Evolutionary conservation across 73 alveolate genomes (phyloP).

Genomic region (Paramecium octaurelia): DNA sequence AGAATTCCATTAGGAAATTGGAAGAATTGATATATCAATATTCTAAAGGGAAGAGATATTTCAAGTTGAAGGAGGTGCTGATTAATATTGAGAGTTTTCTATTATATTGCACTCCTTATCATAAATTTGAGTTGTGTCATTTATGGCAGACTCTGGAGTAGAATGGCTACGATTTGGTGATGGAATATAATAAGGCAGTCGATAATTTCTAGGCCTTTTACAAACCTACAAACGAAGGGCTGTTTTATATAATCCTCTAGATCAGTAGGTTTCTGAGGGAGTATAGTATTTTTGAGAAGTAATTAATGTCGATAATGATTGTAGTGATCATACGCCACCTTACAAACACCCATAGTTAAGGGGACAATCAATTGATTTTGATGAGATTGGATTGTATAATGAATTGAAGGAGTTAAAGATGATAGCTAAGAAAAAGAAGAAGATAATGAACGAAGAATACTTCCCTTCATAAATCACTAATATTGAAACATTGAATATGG

Average conservation of each 20-base stretch:
- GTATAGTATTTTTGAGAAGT: background rate
- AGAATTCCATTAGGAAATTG: background rate
- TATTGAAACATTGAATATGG: background rate
- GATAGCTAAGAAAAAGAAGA: background rate
- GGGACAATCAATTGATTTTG: background rate
- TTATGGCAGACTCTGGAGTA: background rate
- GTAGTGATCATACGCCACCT: background rate
- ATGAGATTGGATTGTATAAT: background rate
- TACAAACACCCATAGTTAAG: background rate
- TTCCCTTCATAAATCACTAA: background rate
- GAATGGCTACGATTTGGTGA: constrained; percentile 36
- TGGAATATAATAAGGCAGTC: background rate
- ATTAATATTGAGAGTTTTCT: constrained; percentile 26
- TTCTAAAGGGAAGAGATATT: background rate
- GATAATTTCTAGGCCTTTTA: constrained; percentile 4
- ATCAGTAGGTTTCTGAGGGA: constrained; percentile 28
- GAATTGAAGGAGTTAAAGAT: background rate
- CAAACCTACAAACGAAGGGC: background rate
- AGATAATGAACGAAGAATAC: background rate
- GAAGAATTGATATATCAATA: background rate
- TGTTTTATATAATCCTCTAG: background rate
- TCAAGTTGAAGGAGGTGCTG: background rate
- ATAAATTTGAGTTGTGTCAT: constrained; percentile 48
- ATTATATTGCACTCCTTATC: background rate
- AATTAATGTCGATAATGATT: background rate